These are phyloP conservation scores for Dentipellis fragilis DNA, from an alignment of 768 basidiomycete genomes.

Conservation along the genomic window DNA sequence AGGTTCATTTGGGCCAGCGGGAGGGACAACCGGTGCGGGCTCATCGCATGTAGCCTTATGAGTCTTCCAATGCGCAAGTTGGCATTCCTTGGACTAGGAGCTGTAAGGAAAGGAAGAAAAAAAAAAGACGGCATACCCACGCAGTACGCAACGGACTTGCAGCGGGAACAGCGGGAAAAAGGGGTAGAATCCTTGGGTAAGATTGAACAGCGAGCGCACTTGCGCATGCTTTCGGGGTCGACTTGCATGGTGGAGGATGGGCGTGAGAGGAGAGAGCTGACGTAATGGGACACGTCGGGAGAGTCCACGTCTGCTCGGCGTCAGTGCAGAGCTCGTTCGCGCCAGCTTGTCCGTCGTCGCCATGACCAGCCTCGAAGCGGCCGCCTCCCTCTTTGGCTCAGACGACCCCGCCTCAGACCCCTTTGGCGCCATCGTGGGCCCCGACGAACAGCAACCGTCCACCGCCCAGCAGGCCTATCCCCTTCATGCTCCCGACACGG, in stretches of 20 bases:
- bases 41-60: background rate
- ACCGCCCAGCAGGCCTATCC: background rate
- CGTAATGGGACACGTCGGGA: background rate
- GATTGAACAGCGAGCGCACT: too few species aligned
- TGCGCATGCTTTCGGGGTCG: too few species aligned
- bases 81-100: background rate
- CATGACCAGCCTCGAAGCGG: conserved; percentile 67
- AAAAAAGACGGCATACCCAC: background rate
- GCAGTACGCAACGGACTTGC: background rate
- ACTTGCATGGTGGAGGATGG: too few species aligned
- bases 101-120: background rate
- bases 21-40: too few species aligned
- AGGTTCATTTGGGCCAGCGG: background rate
- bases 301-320: background rate
- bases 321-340: background rate
- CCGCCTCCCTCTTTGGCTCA: conserved; percentile 71
- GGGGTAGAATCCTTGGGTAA: too few species aligned
- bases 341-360: conserved; percentile 11
- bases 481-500: background rate
- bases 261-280: too few species aligned
- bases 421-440: conserved; percentile 20
- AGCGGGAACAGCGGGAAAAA: background rate
- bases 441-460: background rate
- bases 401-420: conserved; percentile 40
- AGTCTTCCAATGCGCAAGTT: background rate